phyloP scores from a whole-genome alignment of 176 grass and related monocot genomes.

The Poa pratensis region DNA sequence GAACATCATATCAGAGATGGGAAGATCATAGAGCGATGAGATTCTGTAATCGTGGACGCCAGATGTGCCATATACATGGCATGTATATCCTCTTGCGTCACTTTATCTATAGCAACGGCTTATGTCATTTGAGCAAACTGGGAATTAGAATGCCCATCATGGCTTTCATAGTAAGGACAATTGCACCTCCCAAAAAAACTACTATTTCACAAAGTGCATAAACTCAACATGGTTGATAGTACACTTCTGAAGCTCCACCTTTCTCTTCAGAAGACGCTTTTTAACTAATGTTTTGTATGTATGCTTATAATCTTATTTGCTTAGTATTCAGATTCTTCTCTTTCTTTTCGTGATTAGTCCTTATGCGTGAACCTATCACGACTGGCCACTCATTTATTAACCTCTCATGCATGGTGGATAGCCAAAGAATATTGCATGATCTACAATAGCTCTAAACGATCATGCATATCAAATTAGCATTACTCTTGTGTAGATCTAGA shows the following conservation, averaged over 20 bases:
- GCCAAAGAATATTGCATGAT: background rate
- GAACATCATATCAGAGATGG: background rate
- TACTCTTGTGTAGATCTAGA: background rate
- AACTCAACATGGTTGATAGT: background rate
- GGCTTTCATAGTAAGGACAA: conserved; percentile 11
- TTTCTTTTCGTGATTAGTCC: background rate
- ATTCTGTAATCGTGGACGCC: conserved; percentile 23
- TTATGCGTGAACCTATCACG: background rate
- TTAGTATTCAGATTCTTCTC: background rate
- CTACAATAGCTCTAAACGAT: background rate
- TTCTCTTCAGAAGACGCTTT: background rate
- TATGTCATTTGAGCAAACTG: conserved; percentile 12
- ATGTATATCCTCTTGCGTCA: conserved; percentile 26
- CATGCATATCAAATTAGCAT: background rate
- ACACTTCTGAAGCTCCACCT: conserved; percentile 1
- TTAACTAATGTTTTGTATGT: background rate
- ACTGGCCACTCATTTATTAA: background rate
- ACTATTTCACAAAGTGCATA: background rate
- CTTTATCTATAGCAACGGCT: conserved; percentile 29
- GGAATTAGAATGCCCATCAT: background rate
- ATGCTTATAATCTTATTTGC: background rate
- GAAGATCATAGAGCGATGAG: conserved; percentile 24
- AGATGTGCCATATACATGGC: background rate
- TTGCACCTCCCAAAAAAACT: background rate
- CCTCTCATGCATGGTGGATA: background rate